These are phyloP conservation scores for Mycena galericulata DNA, from an alignment of 768 basidiomycete genomes.

Conservation along the genomic window DNA sequence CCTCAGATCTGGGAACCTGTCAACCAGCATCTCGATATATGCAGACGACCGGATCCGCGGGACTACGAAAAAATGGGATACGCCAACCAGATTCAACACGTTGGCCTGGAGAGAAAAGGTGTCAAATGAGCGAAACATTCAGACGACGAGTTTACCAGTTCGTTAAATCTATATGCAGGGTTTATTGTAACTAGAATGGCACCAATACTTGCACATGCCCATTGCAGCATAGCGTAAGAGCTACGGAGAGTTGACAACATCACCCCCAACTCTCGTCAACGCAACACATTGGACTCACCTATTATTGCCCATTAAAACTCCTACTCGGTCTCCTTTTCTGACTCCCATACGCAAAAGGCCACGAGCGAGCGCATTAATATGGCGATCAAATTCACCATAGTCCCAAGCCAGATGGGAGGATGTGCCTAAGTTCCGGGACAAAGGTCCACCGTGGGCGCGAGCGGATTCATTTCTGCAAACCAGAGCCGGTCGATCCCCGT, in stretches of 20 bases:
- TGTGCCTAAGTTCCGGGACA: conserved; percentile 61
- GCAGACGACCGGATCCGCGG: conserved; percentile 75
- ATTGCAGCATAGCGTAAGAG: conserved; percentile 84
- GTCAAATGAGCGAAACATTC: neutral
- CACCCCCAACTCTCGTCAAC: no score
- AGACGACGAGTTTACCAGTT: conserved; percentile 67
- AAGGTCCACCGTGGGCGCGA: conserved; percentile 71
- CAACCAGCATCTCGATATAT: conserved; percentile 71
- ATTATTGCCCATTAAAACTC: conserved; percentile 87
- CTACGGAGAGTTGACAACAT: conserved; percentile 48
- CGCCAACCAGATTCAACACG: conserved; percentile 72
- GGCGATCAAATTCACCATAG: conserved; percentile 74
- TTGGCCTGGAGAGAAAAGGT: conserved; percentile 56
- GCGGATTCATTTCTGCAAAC: conserved; percentile 72
- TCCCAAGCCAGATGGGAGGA: conserved; percentile 75
- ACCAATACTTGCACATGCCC: conserved; percentile 90
- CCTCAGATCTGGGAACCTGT: conserved; percentile 68
- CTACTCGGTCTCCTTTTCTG: conserved; percentile 80
- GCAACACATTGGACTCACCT: conserved; percentile 60
- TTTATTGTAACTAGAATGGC: conserved; percentile 87
- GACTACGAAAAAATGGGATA: conserved; percentile 78
- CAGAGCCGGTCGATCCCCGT: conserved; percentile 68
- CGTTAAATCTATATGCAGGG: conserved; percentile 79
- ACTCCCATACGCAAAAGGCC: conserved; percentile 80
- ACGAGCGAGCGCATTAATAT: conserved; percentile 75